Conservation (phyloP, 257 asterid genomes). For the Mitragyna speciosa region DNA sequence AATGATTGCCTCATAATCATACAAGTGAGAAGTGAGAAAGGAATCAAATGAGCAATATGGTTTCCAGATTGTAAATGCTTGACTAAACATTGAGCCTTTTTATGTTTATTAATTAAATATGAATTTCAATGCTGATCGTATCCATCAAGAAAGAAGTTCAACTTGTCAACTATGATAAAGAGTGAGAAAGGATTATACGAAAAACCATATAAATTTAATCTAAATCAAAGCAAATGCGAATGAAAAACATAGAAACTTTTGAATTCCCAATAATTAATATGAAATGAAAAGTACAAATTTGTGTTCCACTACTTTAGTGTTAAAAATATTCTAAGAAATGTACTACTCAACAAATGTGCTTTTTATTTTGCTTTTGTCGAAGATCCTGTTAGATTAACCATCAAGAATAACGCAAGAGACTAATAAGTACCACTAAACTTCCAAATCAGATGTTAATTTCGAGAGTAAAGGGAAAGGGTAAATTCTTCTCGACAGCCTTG, state of each 20-base stretch:
- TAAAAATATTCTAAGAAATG: not conserved
- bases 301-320: not conserved
- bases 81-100: slow-evolving; percentile 18
- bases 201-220: not conserved
- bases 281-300: not conserved
- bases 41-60: slow-evolving; percentile 21
- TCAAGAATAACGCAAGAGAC: not conserved
- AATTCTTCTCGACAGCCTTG: not conserved
- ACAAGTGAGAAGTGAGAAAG: slow-evolving; percentile 27
- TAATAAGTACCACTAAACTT: not conserved
- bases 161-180: not conserved
- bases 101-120: not conserved
- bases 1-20: slow-evolving; percentile 26
- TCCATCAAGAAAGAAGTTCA: too few relatives aligned
- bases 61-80: slow-evolving; percentile 27
- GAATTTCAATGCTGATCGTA: not conserved
- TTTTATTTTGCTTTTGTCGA: not conserved
- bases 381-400: not conserved
- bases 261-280: not conserved
- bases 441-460: not conserved
- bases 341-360: not conserved
- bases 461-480: not conserved
- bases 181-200: not conserved
- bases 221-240: not conserved
- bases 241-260: not conserved